These are phyloP conservation scores for Monosporozyma aerobia DNA, from an alignment of 805 yeast genomes.

Conservation along the genomic window DNA sequence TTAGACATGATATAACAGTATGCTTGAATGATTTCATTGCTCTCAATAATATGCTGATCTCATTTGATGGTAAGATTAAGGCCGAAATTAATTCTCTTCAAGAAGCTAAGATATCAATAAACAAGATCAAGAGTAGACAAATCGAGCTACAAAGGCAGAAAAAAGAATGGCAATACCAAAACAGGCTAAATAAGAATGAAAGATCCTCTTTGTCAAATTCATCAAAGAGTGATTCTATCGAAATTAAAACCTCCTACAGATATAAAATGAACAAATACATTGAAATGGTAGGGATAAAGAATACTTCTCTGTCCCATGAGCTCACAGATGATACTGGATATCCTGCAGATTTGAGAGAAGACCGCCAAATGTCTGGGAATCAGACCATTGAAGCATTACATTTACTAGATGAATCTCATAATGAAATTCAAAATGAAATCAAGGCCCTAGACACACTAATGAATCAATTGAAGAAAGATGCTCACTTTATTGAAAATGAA, in stretches of 20 bases:
- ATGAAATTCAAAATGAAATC: constrained; percentile 11
- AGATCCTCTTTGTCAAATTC: neutral
- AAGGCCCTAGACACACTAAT: constrained; percentile 15
- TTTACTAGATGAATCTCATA: constrained; percentile 8
- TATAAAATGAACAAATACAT: constrained; percentile 16
- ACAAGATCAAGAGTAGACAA: constrained; percentile 8
- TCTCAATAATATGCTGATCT: constrained; percentile 19
- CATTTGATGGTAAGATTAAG: constrained; percentile 20
- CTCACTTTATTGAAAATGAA: constrained; percentile 18
- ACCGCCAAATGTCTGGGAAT: neutral
- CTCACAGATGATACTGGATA: neutral
- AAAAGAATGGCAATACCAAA: constrained; percentile 5
- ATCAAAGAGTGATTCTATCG: constrained; percentile 1
- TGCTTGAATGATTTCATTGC: constrained; percentile 23
- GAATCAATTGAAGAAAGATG: constrained; percentile 18
- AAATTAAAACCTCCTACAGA: constrained; percentile 14
- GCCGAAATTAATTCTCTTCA: constrained; percentile 12
- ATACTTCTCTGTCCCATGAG: constrained; percentile 14
- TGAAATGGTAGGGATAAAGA: constrained; percentile 17
- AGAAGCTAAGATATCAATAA: constrained; percentile 9
- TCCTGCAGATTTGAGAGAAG: neutral
- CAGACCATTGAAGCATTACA: constrained; percentile 5
- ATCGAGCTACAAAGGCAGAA: constrained; percentile 5
- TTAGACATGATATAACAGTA: constrained; percentile 21
- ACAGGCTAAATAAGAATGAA: neutral